Base-by-base conservation (phyloP, 148 eudicot species). In the Silene uniflora region DNA sequence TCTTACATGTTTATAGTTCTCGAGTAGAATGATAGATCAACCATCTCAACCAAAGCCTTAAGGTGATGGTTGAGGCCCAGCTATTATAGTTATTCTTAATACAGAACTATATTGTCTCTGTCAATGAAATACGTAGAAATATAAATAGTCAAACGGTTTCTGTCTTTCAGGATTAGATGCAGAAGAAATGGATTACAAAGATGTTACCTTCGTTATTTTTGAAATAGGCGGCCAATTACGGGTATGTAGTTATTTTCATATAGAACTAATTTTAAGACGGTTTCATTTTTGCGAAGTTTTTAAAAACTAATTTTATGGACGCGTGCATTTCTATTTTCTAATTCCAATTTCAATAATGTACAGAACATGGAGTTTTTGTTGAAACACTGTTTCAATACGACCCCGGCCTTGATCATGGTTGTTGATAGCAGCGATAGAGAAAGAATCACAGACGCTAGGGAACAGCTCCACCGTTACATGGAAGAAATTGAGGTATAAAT, bases 151-250 rank as follows among this genome's bases (percentile, higher is more conserved):
- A 10, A 10, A 46, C 3, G 6, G 10, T 19, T 54, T 71, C 7
- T 24, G 18, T 71, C 25, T 46, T 24, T 21, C 60, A 90, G 95
- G 89, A 59, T 84, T 86, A 82, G 87, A 88, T 80, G 88, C 87
- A 75, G 88, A 90, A 76, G 82, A 91, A 21, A 84, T 90, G 44
- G 91, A 88, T 25, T 88, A 88, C 85, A 88, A 85, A 74, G 85
- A 91, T 75, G 88, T 87, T 54, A 85, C 86, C 81, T 91, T 89
- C 80, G 85, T 89, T 5, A 85, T 90, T 64, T 90, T 89, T 86
- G 92, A 90, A 83, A 88, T 90, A 17, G 95, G 95, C 60, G 96
- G 96, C 12, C 96, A 91, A 79, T 91, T 87, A 52, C 87, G 83
- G 92, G 35, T 32, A 32, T 32, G 2, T 32, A 1, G 35, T 32